Evolutionary conservation across 2,329 filamentous ascomycete species (phyloP), one percentile per base, ranked within the genome.

Genomic region (Fusarium austroafricanum): DNA sequence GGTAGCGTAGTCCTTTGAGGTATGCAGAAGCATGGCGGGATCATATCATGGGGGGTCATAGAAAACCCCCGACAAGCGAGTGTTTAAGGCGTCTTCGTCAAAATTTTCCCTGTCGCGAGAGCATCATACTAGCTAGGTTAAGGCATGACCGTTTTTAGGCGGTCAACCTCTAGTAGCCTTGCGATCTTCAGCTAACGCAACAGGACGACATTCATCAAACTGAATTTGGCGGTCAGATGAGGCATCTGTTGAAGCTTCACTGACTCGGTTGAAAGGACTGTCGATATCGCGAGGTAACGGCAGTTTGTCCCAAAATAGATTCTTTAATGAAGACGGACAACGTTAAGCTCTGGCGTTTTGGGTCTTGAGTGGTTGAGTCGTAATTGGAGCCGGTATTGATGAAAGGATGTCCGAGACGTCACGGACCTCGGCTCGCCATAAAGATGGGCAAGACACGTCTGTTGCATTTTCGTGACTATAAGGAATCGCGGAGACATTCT

Each of bases 261-360:
- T 21, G 35, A 46, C 60, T 56, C 17, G 35, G 56, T 51, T 61
- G 21, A 50, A 55, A 33, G 20, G 18, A 12, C 15, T 17, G 35
- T 40, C 31, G 31, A 52, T 29, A 39, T 55, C 33, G 39, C 23
- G 55, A 40, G 40, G 42, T 43, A 21, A 35, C 61, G 66, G 66
- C 49, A 29, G 29, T 55, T 47, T 69, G 54, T 62, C 66, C 66
- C 20, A 69, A 69, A 69, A 68, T 70, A 70, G 66, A 62, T 39
- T 53, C 46, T 38, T 56, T 44, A 28, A 18, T 50, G 46, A 40
- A 44, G 28, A 55, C 20, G 20, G 21, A 33, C 21, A 37, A 31
- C 26, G 26, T 9, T 8, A 26, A 10, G 29, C 38, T 55, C 47
- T 47, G 51, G 46, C 29, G 38, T 42, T 61, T 64, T 47, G 45